Conservation (phyloP, 257 asterid species). For the Leptodermis oblonga region DNA sequence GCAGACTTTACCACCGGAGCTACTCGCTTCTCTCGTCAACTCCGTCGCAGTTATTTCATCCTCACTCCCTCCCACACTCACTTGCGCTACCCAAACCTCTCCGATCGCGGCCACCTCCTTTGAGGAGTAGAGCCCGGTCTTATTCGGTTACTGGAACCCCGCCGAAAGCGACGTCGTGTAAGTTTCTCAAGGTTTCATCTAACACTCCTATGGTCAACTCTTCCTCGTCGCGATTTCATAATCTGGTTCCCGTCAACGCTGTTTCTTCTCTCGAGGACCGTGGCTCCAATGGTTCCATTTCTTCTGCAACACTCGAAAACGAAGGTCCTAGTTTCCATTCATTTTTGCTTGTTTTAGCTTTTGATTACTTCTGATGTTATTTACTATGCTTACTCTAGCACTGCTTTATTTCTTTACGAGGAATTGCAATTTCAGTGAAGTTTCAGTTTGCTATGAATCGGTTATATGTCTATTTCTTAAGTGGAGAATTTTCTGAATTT, state of each 20-base stretch:
- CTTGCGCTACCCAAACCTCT: neutral
- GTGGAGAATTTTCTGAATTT: too few species aligned
- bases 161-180: neutral
- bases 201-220: constrained; percentile 13
- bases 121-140: neutral
- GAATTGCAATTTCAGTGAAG: too few species aligned
- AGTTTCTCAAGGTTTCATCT: neutral
- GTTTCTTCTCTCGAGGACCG: constrained; percentile 37
- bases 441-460: too few species aligned
- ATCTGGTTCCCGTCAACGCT: constrained; percentile 39
- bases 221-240: constrained; percentile 30
- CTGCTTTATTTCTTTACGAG: too few species aligned
- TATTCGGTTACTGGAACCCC: neutral
- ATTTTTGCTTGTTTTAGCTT: neutral
- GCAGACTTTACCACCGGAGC: constrained; percentile 1
- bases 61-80: neutral
- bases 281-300: constrained; percentile 36
- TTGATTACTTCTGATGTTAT: neutral
- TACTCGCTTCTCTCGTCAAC: neutral
- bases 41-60: neutral
- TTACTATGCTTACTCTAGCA: too few species aligned
- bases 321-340: constrained; percentile 35
- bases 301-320: constrained; percentile 17
- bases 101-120: neutral
- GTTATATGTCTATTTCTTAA: too few species aligned